phyloP scores from a whole-genome alignment of 768 basidiomycete species.

The Collybia nuda region DNA sequence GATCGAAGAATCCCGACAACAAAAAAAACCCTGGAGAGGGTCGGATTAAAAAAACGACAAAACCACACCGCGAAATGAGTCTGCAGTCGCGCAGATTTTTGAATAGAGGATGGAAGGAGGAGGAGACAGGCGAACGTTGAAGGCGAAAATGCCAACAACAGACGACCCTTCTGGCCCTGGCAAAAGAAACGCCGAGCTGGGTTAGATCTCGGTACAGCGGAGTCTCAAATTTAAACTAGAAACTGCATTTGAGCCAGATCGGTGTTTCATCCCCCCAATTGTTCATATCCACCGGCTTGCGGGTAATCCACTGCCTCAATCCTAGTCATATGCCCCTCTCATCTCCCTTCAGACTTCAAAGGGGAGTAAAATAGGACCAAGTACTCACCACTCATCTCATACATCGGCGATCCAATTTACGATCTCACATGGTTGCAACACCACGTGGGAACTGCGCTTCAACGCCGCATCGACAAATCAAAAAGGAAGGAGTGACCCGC shows the following conservation, averaged over 20 bases:
- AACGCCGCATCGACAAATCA: not conserved
- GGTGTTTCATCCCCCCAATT: conserved; percentile 14
- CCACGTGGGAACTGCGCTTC: conserved; percentile 10
- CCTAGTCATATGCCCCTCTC: not conserved
- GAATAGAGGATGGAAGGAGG: conserved; percentile 14
- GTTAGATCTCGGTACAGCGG: conserved; percentile 33
- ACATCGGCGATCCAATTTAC: conserved; percentile 17
- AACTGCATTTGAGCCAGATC: conserved; percentile 22
- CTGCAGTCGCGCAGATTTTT: conserved; percentile 6
- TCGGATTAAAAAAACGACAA: not conserved
- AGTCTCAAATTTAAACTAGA: conserved; percentile 23
- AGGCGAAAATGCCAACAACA: conserved; percentile 15
- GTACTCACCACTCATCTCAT: not conserved
- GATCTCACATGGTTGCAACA: conserved; percentile 14
- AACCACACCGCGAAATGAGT: not conserved
- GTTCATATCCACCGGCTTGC: conserved; percentile 5
- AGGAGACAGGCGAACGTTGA: conserved; percentile 9
- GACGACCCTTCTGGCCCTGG: conserved; percentile 8
- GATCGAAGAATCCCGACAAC: not conserved
- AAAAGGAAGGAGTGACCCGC: not conserved
- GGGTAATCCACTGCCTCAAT: not conserved
- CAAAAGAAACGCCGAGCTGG: conserved; percentile 13
- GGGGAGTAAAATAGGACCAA: not conserved
- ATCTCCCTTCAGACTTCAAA: not conserved
- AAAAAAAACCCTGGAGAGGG: not conserved